A percentile compares a stretch with the other conserved stretches of the same genome.
phyloP scores from a whole-genome alignment of 495 filamentous ascomycete species.

The Penicillium coffeae region DNA sequence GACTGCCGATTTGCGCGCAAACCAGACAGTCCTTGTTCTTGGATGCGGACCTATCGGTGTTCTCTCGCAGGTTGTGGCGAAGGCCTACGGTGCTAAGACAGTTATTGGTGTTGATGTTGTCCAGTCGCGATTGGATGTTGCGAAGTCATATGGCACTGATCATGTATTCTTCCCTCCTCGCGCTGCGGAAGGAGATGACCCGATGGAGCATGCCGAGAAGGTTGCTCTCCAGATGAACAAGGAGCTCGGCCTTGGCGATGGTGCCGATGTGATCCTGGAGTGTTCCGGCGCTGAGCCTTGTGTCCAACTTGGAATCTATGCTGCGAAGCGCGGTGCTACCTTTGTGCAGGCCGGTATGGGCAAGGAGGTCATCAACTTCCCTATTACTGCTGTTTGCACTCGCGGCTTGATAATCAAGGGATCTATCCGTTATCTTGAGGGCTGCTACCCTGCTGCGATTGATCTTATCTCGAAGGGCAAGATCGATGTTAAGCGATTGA shows the following conservation, averaged over 20 bases:
- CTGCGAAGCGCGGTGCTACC: constrained; percentile 49
- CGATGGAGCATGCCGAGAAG: constrained; percentile 28
- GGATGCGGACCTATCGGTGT: constrained; percentile 54
- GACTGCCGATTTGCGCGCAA: constrained; percentile 39
- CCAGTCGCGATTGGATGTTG: constrained; percentile 47
- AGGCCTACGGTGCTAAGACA: constrained; percentile 47
- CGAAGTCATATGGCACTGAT: constrained; percentile 43
- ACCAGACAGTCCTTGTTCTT: constrained; percentile 51
- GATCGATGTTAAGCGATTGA: constrained; percentile 48
- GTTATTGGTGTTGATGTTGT: constrained; percentile 56
- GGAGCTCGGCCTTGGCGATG: constrained; percentile 42
- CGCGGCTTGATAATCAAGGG: constrained; percentile 52
- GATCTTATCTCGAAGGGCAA: constrained; percentile 49
- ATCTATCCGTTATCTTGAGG: constrained; percentile 51
- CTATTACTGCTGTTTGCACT: constrained; percentile 52
- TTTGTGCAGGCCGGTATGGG: constrained; percentile 64
- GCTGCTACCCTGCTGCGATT: constrained; percentile 53
- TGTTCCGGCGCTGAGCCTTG: constrained; percentile 53
- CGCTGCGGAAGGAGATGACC: too few relatives aligned
- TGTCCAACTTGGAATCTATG: constrained; percentile 51
- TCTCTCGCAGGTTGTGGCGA: constrained; percentile 51
- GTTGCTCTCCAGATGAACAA: constrained; percentile 39
- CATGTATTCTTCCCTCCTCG: constrained; percentile 42
- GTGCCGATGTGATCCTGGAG: constrained; percentile 55
- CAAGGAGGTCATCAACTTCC: constrained; percentile 50